Percentiles rank a stretch among this genome's conserved stretches.
Conservation (phyloP, 495 filamentous ascomycete species). For the Acidomyces sp. region DNA sequence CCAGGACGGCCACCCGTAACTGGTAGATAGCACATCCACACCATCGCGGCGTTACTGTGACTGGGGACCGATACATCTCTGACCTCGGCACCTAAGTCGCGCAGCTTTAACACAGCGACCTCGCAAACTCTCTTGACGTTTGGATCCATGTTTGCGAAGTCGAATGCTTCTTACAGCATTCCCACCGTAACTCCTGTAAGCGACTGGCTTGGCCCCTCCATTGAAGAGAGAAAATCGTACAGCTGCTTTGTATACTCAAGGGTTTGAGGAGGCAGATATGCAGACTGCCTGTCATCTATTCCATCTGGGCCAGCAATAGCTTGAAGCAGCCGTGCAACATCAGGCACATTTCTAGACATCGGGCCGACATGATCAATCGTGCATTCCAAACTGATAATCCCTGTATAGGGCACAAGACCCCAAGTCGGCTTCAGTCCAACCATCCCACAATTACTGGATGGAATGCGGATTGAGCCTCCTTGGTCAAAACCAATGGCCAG, state of each 20-base stretch:
- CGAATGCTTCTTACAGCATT: slow-evolving; percentile 39
- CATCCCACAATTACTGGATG: slow-evolving; percentile 29
- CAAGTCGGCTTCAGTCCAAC: slow-evolving; percentile 29
- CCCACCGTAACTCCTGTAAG: slow-evolving; percentile 30
- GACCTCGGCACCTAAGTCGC: slow-evolving; percentile 38
- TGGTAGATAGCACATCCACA: slow-evolving; percentile 1
- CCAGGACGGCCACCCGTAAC: slow-evolving; percentile 1
- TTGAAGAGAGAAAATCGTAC: background rate
- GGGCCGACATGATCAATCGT: slow-evolving; percentile 26
- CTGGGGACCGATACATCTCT: slow-evolving; percentile 39
- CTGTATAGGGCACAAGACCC: slow-evolving; percentile 27
- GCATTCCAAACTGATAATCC: slow-evolving; percentile 25
- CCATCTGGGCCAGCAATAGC: slow-evolving; percentile 43
- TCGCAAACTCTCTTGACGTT: slow-evolving; percentile 32
- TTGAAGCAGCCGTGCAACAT: slow-evolving; percentile 39
- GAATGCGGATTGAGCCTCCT: slow-evolving; percentile 40
- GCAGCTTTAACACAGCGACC: slow-evolving; percentile 34
- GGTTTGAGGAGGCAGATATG: slow-evolving; percentile 5
- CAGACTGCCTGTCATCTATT: slow-evolving; percentile 40
- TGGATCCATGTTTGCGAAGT: slow-evolving; percentile 31
- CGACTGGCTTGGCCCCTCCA: slow-evolving; percentile 30
- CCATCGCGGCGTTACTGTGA: slow-evolving; percentile 24
- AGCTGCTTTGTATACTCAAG: slow-evolving; percentile 22
- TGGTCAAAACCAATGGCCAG: slow-evolving; percentile 49
- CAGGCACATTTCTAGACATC: slow-evolving; percentile 37